Evolutionary conservation across 2,329 filamentous ascomycete genomes (phyloP).

Genomic region (Colletotrichum sp.): DNA sequence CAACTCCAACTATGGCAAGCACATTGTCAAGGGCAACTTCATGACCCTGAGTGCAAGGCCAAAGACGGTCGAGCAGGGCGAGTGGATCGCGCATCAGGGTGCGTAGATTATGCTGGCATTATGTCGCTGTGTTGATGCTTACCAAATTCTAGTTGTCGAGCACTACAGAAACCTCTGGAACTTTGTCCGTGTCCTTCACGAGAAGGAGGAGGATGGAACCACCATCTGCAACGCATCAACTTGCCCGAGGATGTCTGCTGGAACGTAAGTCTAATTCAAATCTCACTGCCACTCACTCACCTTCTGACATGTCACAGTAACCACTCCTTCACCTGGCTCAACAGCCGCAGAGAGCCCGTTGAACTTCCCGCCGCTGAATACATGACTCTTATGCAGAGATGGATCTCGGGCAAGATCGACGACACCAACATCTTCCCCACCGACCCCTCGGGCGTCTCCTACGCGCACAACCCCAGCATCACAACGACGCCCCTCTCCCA

Average conservation of each 20-base stretch:
- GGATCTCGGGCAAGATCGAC: conserved; percentile 95
- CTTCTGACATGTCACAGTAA: conserved; percentile 55
- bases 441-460: conserved; percentile 74
- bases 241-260: conserved; percentile 94
- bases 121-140: background rate
- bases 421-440: conserved; percentile 91
- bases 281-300: background rate
- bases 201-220: conserved; percentile 78
- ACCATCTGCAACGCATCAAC: conserved; percentile 83
- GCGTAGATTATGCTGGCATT: conserved; percentile 32
- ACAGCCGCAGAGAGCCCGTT: conserved; percentile 84
- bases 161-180: conserved; percentile 89
- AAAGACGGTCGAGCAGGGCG: conserved; percentile 90
- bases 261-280: conserved; percentile 69
- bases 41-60: conserved; percentile 93
- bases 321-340: conserved; percentile 96
- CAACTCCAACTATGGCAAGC: conserved; percentile 75
- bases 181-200: conserved; percentile 87
- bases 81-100: conserved; percentile 98
- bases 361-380: conserved; percentile 94
- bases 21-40: conserved; percentile 97
- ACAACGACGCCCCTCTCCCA: conserved; percentile 66
- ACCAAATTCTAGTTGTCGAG: conserved; percentile 73
- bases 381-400: conserved; percentile 94
- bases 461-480: conserved; percentile 65